Evolutionary conservation across 305 asterid species (phyloP).

Genomic region (Striga hermonthica): DNA sequence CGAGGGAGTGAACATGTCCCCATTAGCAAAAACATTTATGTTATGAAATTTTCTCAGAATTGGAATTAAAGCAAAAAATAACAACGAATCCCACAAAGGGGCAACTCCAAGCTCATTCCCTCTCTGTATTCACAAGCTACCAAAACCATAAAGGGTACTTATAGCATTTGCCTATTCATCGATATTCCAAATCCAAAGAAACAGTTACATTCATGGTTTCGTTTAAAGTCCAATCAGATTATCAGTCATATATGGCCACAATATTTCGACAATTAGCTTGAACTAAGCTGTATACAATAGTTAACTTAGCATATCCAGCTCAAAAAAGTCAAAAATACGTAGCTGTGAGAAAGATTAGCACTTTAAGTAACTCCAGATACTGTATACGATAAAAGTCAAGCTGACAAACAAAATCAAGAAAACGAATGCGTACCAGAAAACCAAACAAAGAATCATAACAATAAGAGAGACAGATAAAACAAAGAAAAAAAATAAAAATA

Average conservation of each 20-base stretch:
- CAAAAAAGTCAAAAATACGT: conserved; percentile 25
- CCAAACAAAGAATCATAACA: background rate
- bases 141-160: background rate
- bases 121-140: conserved; percentile 1
- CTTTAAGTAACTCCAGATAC: conserved; percentile 10
- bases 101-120: conserved; percentile 21
- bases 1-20: too few relatives aligned
- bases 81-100: background rate
- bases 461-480: background rate
- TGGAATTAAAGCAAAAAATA: background rate
- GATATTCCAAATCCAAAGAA: conserved; percentile 16
- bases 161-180: conserved; percentile 11
- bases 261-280: background rate
- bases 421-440: background rate
- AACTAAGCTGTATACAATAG: background rate
- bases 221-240: background rate
- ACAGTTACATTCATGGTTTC: conserved; percentile 4
- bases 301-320: background rate
- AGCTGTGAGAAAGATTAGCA: conserved; percentile 17
- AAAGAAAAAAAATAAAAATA: conserved; percentile 27
- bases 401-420: background rate
- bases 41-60: background rate
- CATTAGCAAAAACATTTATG: background rate
- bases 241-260: background rate
- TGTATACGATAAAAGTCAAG: conserved; percentile 6